A percentile compares a stretch with the other conserved stretches of the same genome.
phyloP scores from a whole-genome alignment of 2,329 filamentous ascomycete species.

The Pestalotiopsis fici region DNA sequence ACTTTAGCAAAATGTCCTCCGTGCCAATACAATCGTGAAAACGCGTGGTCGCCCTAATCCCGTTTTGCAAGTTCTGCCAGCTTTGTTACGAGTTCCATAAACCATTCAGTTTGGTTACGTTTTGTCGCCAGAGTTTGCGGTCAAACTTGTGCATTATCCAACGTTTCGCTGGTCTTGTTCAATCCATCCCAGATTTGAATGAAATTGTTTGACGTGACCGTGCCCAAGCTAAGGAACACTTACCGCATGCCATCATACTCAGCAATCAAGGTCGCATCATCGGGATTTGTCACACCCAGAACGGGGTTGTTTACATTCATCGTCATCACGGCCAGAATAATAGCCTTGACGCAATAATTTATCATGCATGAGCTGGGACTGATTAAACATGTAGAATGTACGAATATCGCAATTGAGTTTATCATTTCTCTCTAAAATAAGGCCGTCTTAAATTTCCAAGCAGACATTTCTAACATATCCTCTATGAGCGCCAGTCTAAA shows the following conservation, averaged over 20 bases:
- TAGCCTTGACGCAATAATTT: conserved; percentile 10
- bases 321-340: neutral
- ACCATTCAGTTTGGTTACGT: neutral
- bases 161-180: neutral
- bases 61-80: neutral
- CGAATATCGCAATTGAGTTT: no score
- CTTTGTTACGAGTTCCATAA: neutral
- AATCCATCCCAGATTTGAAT: neutral
- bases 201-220: neutral
- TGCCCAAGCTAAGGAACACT: neutral
- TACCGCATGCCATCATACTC: neutral
- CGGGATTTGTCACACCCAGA: neutral
- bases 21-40: neutral
- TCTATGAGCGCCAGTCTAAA: no score
- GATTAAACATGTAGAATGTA: no score
- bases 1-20: neutral
- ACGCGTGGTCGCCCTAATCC: neutral
- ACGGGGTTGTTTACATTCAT: neutral
- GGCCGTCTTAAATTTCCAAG: no score
- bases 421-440: no score
- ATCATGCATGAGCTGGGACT: no score
- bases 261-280: neutral
- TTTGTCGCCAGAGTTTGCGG: neutral
- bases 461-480: no score
- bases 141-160: neutral